These are phyloP conservation scores for Neurospora terricola DNA, from an alignment of 495 filamentous ascomycete genomes.

Conservation along the genomic window DNA sequence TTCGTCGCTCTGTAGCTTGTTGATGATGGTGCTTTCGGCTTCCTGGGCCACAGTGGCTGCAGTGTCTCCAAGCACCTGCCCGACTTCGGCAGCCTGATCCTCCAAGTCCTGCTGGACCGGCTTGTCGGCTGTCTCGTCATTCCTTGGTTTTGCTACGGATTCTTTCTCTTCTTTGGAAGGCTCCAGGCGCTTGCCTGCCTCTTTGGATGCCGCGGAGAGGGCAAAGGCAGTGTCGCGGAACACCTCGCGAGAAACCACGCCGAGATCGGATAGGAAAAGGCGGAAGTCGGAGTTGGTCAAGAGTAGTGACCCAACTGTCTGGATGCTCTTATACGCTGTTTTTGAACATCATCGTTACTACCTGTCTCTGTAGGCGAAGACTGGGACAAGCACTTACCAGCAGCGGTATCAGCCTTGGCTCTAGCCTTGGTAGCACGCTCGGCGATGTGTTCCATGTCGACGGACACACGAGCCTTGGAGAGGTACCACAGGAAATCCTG, in stretches of 20 bases:
- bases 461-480: conserved; percentile 53
- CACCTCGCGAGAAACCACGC: conserved; percentile 69
- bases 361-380: neutral
- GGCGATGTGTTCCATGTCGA: conserved; percentile 59
- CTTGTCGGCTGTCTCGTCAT: conserved; percentile 36
- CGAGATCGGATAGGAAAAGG: conserved; percentile 74
- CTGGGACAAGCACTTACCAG: conserved; percentile 40
- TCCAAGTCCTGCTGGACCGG: conserved; percentile 51
- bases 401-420: conserved; percentile 65
- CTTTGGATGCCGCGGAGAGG: conserved; percentile 58
- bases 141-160: conserved; percentile 45
- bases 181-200: conserved; percentile 60
- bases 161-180: conserved; percentile 54
- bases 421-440: conserved; percentile 53
- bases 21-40: conserved; percentile 53
- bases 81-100: conserved; percentile 52
- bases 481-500: conserved; percentile 90
- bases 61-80: conserved; percentile 52
- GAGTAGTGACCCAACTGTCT: conserved; percentile 72
- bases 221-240: conserved; percentile 80
- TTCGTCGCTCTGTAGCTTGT: conserved; percentile 60
- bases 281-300: conserved; percentile 87
- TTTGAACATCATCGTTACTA: neutral
- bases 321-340: conserved; percentile 70
- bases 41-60: conserved; percentile 54